Conservation (phyloP, 179 eudicot species). For the Drosera spatulata region DNA sequence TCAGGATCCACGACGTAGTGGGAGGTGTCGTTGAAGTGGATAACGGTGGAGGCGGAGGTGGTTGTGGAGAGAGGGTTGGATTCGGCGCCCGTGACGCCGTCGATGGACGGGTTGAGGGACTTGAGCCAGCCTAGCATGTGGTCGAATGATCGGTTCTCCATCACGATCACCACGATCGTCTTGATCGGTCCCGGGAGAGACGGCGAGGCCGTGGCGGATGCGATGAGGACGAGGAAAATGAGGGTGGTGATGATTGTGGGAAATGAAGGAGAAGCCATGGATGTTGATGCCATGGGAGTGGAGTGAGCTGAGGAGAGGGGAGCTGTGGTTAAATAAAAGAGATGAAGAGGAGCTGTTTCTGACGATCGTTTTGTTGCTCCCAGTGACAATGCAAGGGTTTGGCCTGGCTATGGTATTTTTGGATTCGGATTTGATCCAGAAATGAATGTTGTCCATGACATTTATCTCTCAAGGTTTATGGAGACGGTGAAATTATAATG, state of each 20-base stretch:
- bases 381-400: too few relatives aligned
- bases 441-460: too few relatives aligned
- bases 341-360: too few relatives aligned
- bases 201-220: constrained; percentile 16
- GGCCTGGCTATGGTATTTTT: too few relatives aligned
- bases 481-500: too few relatives aligned
- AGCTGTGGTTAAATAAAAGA: too few relatives aligned
- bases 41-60: constrained; percentile 40
- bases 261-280: too few relatives aligned
- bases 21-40: constrained; percentile 55
- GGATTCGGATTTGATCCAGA: too few relatives aligned
- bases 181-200: constrained; percentile 53
- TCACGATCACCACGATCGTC: constrained; percentile 73
- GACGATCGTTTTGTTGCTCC: too few relatives aligned
- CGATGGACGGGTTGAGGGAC: constrained; percentile 68
- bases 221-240: constrained; percentile 13
- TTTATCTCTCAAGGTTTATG: too few relatives aligned
- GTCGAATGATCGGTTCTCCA: constrained; percentile 98
- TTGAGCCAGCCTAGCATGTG: constrained; percentile 91
- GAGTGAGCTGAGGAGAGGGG: too few relatives aligned
- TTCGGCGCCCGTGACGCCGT: constrained; percentile 68
- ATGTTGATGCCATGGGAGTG: too few relatives aligned
- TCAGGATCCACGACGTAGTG: constrained; percentile 58
- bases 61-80: constrained; percentile 55
- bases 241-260: constrained; percentile 4